phyloP scores from a whole-genome alignment of 2,329 filamentous ascomycete species.

The Penicillium corylophilum region DNA sequence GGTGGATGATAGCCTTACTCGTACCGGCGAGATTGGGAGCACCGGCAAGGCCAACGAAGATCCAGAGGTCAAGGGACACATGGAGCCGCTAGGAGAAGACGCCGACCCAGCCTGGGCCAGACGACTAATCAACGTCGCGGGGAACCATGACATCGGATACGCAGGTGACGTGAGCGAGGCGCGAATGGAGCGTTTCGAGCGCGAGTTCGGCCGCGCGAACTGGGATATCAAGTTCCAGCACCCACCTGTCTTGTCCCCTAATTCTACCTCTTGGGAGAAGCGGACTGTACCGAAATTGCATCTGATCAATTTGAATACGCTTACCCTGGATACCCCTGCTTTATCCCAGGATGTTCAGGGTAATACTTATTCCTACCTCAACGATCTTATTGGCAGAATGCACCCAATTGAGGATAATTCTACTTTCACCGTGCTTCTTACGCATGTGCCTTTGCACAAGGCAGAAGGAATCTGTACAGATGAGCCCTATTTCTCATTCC shows the following conservation, averaged over 20 bases:
- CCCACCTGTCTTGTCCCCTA: conserved; percentile 39
- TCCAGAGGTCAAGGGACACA: conserved; percentile 15
- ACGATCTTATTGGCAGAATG: conserved; percentile 56
- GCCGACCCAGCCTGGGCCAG: conserved; percentile 62
- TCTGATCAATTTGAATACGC: conserved; percentile 82
- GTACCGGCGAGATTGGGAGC: conserved; percentile 30
- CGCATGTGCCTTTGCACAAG: conserved; percentile 90
- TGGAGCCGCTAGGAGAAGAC: conserved; percentile 30
- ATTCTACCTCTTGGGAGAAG: background rate
- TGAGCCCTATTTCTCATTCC: conserved; percentile 77
- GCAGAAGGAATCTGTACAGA: conserved; percentile 78
- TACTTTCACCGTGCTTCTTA: conserved; percentile 79
- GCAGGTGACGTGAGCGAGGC: conserved; percentile 81
- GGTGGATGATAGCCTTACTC: conserved; percentile 52
- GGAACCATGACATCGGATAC: conserved; percentile 97
- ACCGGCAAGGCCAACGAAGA: conserved; percentile 41
- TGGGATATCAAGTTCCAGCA: conserved; percentile 79
- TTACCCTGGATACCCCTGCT: conserved; percentile 88
- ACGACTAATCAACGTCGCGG: conserved; percentile 82
- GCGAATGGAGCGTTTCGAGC: conserved; percentile 77
- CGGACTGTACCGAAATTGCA: conserved; percentile 62
- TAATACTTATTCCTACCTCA: conserved; percentile 72
- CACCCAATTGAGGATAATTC: conserved; percentile 61
- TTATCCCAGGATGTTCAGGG: conserved; percentile 66
- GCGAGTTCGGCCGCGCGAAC: conserved; percentile 80